phyloP scores from a whole-genome alignment of 2,329 filamentous ascomycete species.

The Akanthomyces muscarius region DNA sequence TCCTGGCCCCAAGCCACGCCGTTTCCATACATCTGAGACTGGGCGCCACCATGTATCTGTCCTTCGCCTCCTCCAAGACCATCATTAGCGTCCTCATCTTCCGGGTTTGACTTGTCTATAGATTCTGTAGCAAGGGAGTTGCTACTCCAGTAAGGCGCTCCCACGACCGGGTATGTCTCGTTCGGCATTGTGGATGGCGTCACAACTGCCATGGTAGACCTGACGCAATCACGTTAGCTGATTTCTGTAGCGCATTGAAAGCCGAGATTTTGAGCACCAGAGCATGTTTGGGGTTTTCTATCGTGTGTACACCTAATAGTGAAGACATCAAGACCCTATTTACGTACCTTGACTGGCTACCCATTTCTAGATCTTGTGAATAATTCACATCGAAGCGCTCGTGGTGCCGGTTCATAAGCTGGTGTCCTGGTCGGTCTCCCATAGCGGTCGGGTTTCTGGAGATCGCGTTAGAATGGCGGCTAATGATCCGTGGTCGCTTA shows the following conservation, averaged over 20 bases:
- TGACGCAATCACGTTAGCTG: not conserved
- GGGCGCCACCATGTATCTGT: not conserved
- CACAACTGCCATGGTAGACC: not conserved
- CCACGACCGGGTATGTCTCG: conserved; percentile 4
- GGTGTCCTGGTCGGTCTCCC: not conserved
- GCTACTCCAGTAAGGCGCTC: conserved; percentile 4
- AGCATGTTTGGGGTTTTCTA: too few relatives aligned
- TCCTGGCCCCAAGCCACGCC: not conserved
- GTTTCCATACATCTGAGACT: conserved; percentile 4
- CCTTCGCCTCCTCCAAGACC: not conserved
- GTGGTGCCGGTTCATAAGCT: not conserved
- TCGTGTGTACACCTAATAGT: not conserved
- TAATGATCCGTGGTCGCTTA: not conserved
- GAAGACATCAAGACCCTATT: not conserved
- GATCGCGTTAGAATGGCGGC: not conserved
- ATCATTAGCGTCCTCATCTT: not conserved
- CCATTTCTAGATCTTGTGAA: not conserved
- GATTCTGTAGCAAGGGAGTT: not conserved
- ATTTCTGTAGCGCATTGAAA: not conserved
- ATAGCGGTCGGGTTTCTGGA: not conserved
- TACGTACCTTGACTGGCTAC: conserved; percentile 7
- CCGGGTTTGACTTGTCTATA: not conserved
- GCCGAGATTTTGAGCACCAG: not conserved
- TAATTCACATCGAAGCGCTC: not conserved
- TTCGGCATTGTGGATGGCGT: not conserved